Evolutionary conservation across 192 early-diverging fungal genomes (phyloP).

Genomic region (Rhizoclosmatium globosum): DNA sequence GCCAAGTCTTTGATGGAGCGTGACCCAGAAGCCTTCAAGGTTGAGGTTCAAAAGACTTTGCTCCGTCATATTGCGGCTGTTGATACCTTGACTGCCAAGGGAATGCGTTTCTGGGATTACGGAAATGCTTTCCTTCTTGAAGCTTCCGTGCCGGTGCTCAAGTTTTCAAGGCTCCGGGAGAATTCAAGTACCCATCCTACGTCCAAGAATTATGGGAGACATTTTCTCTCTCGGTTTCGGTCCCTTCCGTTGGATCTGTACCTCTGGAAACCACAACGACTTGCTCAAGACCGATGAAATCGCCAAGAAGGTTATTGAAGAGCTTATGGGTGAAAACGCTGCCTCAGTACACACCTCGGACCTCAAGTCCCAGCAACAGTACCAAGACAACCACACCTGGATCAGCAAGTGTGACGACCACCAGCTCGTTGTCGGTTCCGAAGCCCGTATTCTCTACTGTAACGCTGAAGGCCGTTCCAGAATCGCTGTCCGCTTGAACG

Average conservation of each 20-base stretch:
- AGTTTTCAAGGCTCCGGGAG: constrained; percentile 21
- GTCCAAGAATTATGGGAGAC: constrained; percentile 43
- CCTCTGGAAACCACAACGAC: constrained; percentile 25
- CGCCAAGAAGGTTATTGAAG: constrained; percentile 26
- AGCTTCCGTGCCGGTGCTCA: constrained; percentile 34
- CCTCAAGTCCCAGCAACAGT: constrained; percentile 33
- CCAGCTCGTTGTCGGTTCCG: constrained; percentile 38
- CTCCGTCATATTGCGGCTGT: constrained; percentile 29
- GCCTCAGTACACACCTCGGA: constrained; percentile 6
- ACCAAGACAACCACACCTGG: constrained; percentile 36
- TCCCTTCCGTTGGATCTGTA: constrained; percentile 42
- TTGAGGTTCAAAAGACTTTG: constrained; percentile 29
- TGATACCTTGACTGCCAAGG: constrained; percentile 20
- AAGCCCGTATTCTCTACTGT: constrained; percentile 38
- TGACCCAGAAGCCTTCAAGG: constrained; percentile 36
- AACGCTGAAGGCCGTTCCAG: constrained; percentile 34
- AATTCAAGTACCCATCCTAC: constrained; percentile 41
- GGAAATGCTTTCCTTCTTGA: constrained; percentile 37
- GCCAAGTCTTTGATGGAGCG: constrained; percentile 34
- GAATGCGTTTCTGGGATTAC: constrained; percentile 38
- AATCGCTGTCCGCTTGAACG: constrained; percentile 23
- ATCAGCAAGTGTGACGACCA: constrained; percentile 37
- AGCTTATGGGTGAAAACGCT: constrained; percentile 20
- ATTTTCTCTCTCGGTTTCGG: constrained; percentile 40
- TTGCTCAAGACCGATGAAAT: constrained; percentile 33